Percentiles rank a stretch among this genome's conserved stretches.
Conservation (phyloP, 345 rosid genomes). For the Eucalyptus marginata region DNA sequence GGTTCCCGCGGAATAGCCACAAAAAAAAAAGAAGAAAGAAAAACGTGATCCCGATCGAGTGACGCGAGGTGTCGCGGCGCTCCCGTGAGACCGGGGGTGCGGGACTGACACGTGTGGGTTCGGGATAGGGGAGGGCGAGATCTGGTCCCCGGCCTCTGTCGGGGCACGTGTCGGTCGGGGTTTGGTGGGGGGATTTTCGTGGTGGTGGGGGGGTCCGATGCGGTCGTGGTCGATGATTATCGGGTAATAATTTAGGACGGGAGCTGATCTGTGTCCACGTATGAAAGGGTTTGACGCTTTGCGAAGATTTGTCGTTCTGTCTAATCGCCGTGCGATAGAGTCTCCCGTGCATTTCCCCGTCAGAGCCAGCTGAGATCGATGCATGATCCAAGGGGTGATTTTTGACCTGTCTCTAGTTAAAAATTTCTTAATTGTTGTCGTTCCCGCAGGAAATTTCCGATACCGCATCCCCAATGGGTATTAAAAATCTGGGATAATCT, state of each 20-base stretch:
- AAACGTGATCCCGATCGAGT: too few relatives aligned
- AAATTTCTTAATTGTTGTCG: not conserved
- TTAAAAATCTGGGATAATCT: accelerated
- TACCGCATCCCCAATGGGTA: accelerated
- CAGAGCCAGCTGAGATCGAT: not conserved
- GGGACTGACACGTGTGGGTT: not conserved
- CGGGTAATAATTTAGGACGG: not conserved
- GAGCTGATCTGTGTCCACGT: conserved; percentile 23
- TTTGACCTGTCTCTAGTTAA: not conserved
- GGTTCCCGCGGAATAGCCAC: not conserved
- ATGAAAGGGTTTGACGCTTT: not conserved
- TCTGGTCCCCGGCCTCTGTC: not conserved
- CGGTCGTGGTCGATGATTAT: not conserved
- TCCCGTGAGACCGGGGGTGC: not conserved
- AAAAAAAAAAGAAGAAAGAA: too few relatives aligned
- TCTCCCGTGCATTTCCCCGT: not conserved
- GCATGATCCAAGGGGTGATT: not conserved
- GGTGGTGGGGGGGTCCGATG: not conserved
- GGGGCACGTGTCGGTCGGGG: not conserved
- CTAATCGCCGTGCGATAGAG: not conserved
- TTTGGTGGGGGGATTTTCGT: not conserved
- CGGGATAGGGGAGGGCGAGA: accelerated
- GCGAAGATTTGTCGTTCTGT: not conserved
- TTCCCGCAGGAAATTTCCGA: accelerated
- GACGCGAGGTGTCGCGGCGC: not conserved